Conservation (phyloP, 768 basidiomycete species). For the Podaxis sp. region DNA sequence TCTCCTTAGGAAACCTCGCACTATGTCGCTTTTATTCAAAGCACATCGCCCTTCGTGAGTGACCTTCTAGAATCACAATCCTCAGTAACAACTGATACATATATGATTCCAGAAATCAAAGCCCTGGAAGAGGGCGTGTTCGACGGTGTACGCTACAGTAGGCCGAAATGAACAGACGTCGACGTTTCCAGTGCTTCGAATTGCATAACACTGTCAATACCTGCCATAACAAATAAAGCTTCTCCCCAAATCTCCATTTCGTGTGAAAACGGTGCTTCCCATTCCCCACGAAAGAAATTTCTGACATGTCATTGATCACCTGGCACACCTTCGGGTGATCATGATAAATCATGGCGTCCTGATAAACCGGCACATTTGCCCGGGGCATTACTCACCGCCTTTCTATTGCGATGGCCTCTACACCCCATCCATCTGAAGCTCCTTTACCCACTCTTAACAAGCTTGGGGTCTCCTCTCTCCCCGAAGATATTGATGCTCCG, state of each 20-base stretch:
- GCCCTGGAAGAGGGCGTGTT: constrained; percentile 48
- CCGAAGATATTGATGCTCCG: constrained; percentile 31
- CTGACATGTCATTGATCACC: not conserved
- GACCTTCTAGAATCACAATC: not conserved
- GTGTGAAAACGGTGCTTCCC: constrained; percentile 16
- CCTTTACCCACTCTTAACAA: constrained; percentile 28
- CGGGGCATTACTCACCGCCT: not conserved
- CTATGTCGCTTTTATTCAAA: constrained; percentile 59
- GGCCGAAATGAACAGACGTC: not conserved
- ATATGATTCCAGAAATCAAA: constrained; percentile 49
- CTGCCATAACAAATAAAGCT: not conserved
- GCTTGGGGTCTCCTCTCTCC: constrained; percentile 26
- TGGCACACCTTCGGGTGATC: not conserved
- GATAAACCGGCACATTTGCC: not conserved
- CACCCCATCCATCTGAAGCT: constrained; percentile 22
- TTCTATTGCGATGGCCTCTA: not conserved
- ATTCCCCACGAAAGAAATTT: not conserved
- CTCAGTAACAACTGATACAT: not conserved
- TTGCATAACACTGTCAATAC: not conserved
- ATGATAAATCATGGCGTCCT: not conserved
- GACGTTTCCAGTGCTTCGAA: no score
- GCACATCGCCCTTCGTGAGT: constrained; percentile 62
- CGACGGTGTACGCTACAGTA: constrained; percentile 19
- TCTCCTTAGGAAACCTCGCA: constrained; percentile 39
- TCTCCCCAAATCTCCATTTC: not conserved